Evolutionary conservation across 1,284 basidiomycete species (phyloP), one percentile per base, ranked within the genome.

Genomic region (Lignosus rhinocerotis): DNA sequence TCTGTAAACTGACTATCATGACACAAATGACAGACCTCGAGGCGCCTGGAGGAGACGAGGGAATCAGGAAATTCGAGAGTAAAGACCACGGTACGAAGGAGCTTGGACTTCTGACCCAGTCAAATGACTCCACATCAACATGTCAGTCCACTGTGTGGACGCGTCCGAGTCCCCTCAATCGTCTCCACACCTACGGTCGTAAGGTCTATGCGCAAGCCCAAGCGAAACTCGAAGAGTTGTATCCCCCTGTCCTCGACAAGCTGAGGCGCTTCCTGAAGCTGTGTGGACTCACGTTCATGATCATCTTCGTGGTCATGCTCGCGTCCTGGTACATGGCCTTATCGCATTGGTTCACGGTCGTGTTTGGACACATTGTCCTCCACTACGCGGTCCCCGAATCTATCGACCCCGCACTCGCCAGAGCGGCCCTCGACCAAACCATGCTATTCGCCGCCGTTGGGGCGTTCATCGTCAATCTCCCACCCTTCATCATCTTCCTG

Each of bases 381-480:
- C 58, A 49, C 17, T 39, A 51, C 33, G 48, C 39, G 49, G 17
- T 59, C 12, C 57, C 57, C 16, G 1, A n/a, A 4, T 42, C 31
- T 14, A 16, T 62, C 36, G 56, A 62, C 43, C 36, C 58, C 39
- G 8, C 51, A n/a, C 54, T 53, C 47, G 43, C 9, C 4, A 16
- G 42, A 10, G 32, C 25, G 42, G 8, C 21, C 17, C 12, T 56
- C 36, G 60, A 62, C 21, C 25, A 44, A 42, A 62, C 60, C 31
- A 59, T 56, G 56, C 38, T 56, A 42, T 51, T 62, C 43, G 60
- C 56, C 14, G 56, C 19, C 9, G 17, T 62, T 25, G 56, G 56
- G 16, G 60, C 56, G 16, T 47, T 62, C 53, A 44, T 62, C 42
- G 60, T 62, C 14, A 62, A 59, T 47, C 42, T 50, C 43, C 54